Evolutionary conservation across 306 rosid genomes (phyloP).

Genomic region (Gillenia trifoliata): DNA sequence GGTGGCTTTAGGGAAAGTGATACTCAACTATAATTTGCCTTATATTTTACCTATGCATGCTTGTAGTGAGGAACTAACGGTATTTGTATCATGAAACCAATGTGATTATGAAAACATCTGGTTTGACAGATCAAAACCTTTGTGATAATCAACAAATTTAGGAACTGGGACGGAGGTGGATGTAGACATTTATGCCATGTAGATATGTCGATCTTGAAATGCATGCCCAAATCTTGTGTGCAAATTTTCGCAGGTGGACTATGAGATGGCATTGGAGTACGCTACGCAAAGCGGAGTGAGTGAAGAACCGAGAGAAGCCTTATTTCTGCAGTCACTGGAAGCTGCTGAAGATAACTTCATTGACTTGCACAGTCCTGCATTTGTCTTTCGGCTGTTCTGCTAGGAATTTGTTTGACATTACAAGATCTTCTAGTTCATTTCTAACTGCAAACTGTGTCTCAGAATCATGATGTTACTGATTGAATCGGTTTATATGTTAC

Average conservation of each 20-base stretch:
- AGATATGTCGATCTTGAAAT: background rate
- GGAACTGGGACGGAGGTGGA: background rate
- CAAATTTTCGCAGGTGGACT: conserved; percentile 67
- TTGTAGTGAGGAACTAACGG: no score
- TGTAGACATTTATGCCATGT: background rate
- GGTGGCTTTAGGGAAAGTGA: no score
- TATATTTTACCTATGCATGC: no score
- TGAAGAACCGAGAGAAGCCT: conserved; percentile 76
- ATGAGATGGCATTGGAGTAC: conserved; percentile 91
- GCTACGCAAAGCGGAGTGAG: conserved; percentile 93
- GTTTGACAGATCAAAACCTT: no score
- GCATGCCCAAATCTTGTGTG: background rate
- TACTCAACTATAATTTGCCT: no score
- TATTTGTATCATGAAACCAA: no score
- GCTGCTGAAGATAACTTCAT: conserved; percentile 46
- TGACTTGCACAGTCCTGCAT: conserved; percentile 54
- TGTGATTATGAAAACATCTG: no score
- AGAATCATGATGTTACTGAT: background rate
- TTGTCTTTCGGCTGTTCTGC: conserved; percentile 60
- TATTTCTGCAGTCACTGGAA: conserved; percentile 62
- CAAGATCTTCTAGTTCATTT: background rate
- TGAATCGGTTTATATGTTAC: no score
- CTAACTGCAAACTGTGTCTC: background rate
- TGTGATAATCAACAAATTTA: background rate
- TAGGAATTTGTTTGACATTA: conserved; percentile 21